These are phyloP conservation scores for Phtheirospermum japonicum DNA, from an alignment of 257 asterid species.

Conservation along the genomic window DNA sequence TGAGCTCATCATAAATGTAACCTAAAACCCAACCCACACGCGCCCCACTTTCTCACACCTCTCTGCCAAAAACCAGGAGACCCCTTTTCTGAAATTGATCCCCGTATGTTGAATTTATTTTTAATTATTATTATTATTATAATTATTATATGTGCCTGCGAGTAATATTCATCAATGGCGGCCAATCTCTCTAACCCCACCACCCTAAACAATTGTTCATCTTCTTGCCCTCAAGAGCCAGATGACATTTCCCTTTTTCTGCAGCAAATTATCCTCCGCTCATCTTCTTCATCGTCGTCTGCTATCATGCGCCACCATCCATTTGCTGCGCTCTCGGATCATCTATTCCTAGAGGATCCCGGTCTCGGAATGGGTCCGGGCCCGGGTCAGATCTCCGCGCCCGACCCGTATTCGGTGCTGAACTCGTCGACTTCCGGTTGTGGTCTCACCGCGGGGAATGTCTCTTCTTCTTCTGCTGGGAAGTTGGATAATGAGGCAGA, in stretches of 20 bases:
- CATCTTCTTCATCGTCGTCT: constrained; percentile 40
- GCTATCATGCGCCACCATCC: constrained; percentile 28
- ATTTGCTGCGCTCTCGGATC: constrained; percentile 10
- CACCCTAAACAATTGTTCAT: constrained; percentile 20
- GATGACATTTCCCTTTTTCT: constrained; percentile 70
- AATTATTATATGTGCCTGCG: not conserved
- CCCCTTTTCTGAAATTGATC: constrained; percentile 12
- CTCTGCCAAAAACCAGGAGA: no score
- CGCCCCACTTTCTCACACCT: no score
- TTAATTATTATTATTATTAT: no score
- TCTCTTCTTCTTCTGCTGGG: constrained; percentile 44
- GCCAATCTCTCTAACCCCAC: constrained; percentile 36
- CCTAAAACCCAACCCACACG: no score
- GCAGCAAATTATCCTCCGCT: constrained; percentile 57
- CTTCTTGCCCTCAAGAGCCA: constrained; percentile 41
- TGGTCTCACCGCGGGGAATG: constrained; percentile 29
- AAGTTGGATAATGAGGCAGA: constrained; percentile 49
- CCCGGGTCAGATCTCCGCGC: constrained; percentile 31
- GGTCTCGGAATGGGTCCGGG: constrained; percentile 13
- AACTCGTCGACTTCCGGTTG: constrained; percentile 28
- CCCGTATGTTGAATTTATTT: no score
- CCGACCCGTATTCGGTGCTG: constrained; percentile 18
- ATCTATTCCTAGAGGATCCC: constrained; percentile 8
- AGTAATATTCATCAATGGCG: constrained; percentile 43
- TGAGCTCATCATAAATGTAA: no score